Conservation (phyloP, 2,329 filamentous ascomycete species). For the Triangularia setosa region DNA sequence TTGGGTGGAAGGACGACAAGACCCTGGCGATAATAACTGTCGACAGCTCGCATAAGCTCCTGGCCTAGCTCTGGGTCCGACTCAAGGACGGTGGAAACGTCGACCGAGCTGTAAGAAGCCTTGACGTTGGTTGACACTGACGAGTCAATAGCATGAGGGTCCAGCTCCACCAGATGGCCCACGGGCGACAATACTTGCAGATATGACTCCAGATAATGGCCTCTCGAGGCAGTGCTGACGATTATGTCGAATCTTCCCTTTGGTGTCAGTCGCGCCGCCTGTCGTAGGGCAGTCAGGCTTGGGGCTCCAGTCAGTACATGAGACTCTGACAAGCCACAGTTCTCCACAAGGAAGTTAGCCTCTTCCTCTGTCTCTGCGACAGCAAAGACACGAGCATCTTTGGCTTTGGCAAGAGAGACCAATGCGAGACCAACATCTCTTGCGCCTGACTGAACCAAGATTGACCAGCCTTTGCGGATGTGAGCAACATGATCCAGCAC, state of each 20-base stretch:
- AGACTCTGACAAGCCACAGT: not conserved
- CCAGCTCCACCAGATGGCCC: not conserved
- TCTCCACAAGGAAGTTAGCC: not conserved
- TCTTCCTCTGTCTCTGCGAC: conserved; percentile 21
- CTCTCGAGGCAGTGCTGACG: not conserved
- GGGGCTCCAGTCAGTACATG: not conserved
- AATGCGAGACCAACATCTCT: conserved; percentile 25
- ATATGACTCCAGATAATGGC: not conserved
- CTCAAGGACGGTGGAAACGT: not conserved
- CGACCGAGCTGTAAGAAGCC: not conserved
- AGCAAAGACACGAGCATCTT: conserved; percentile 18
- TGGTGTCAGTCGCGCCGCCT: not conserved
- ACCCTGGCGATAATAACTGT: not conserved
- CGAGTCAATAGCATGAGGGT: not conserved
- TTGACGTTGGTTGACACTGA: not conserved
- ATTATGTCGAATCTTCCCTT: not conserved
- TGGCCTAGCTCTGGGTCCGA: not conserved
- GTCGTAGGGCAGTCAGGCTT: not conserved
- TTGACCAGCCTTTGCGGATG: conserved; percentile 21
- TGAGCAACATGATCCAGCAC: conserved; percentile 26
- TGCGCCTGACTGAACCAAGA: conserved; percentile 28
- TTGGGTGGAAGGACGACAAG: not conserved
- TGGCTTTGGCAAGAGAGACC: conserved; percentile 16
- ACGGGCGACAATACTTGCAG: not conserved
- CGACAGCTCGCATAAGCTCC: not conserved